phyloP scores from a whole-genome alignment of 2,329 filamentous ascomycete genomes.

The Microcera coccophila region DNA sequence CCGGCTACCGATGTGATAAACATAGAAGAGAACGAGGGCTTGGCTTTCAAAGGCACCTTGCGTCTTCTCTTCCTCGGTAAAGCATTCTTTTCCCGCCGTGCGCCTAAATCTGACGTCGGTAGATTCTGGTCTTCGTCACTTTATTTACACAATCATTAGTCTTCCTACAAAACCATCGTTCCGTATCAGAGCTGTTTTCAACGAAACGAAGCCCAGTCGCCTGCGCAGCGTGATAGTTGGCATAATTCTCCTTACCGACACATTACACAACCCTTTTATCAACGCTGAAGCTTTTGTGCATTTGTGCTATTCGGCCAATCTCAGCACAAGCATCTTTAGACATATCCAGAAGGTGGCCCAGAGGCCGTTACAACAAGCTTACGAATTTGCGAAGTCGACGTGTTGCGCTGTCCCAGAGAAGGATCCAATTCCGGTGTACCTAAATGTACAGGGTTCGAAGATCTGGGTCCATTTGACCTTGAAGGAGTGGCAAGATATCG shows the following conservation, averaged over 20 bases:
- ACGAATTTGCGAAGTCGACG: neutral
- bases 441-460: neutral
- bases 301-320: slow-evolving; percentile 25
- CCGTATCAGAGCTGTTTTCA: slow-evolving; percentile 10
- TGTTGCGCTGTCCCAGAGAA: neutral
- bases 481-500: neutral
- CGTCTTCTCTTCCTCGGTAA: slow-evolving; percentile 20
- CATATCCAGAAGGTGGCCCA: slow-evolving; percentile 12
- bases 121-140: slow-evolving; percentile 23
- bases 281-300: slow-evolving; percentile 25
- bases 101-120: neutral
- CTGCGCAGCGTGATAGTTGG: slow-evolving; percentile 9
- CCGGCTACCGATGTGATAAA: slow-evolving; percentile 25
- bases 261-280: slow-evolving; percentile 3
- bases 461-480: neutral
- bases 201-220: slow-evolving; percentile 1
- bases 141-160: slow-evolving; percentile 23
- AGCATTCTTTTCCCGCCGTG: neutral
- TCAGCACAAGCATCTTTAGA: slow-evolving; percentile 7
- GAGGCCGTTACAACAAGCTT: neutral
- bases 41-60: slow-evolving; percentile 17
- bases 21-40: slow-evolving; percentile 26
- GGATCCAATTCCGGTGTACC: neutral
- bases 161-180: slow-evolving; percentile 17
- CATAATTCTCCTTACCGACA: slow-evolving; percentile 12